These are phyloP conservation scores for Boletus vinaceobasis DNA, from an alignment of 768 basidiomycete genomes.

Conservation along the genomic window DNA sequence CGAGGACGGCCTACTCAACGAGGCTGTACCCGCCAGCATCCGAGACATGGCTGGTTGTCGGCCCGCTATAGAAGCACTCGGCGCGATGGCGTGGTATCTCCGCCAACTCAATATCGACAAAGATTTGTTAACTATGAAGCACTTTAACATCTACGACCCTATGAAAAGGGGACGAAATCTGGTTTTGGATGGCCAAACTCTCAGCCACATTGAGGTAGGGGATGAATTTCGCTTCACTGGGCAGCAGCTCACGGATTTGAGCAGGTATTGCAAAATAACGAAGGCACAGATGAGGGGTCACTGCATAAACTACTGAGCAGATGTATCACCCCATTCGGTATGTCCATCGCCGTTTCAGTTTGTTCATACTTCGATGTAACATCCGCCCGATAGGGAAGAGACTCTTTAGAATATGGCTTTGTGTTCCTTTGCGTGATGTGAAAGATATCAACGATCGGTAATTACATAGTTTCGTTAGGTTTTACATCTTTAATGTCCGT, in stretches of 20 bases:
- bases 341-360: constrained; percentile 8
- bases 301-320: constrained; percentile 76
- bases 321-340: constrained; percentile 91
- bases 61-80: constrained; percentile 79
- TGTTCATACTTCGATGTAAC: constrained; percentile 5
- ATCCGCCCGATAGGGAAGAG: constrained; percentile 69
- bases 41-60: constrained; percentile 63
- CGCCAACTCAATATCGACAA: constrained; percentile 94
- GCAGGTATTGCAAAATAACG: constrained; percentile 84
- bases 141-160: constrained; percentile 97
- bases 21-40: constrained; percentile 66
- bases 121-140: constrained; percentile 91
- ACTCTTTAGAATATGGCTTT: constrained; percentile 95
- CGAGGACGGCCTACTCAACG: constrained; percentile 37
- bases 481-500: constrained; percentile 15
- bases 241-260: constrained; percentile 4
- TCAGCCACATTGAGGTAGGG: constrained; percentile 88
- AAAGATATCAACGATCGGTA: constrained; percentile 87
- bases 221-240: not conserved
- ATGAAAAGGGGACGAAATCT: constrained; percentile 86
- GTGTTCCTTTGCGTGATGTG: constrained; percentile 81
- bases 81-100: constrained; percentile 92
- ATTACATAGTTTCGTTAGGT: constrained; percentile 17
- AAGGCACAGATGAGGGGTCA: constrained; percentile 90
- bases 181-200: constrained; percentile 88